These are phyloP conservation scores for Elsinoe necatrix DNA, from an alignment of 2,329 filamentous ascomycete species.

Conservation along the genomic window DNA sequence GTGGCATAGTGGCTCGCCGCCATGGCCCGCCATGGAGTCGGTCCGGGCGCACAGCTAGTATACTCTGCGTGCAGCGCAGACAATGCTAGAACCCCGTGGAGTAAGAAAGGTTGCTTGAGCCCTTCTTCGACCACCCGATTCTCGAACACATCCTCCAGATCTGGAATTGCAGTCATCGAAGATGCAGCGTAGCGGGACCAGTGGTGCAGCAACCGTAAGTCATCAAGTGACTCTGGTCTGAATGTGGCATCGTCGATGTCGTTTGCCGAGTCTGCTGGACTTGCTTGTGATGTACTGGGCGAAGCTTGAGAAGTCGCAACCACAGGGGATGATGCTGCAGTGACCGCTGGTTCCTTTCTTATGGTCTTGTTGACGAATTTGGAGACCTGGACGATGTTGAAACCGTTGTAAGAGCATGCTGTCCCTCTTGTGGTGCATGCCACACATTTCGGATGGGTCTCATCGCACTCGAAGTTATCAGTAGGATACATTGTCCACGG, in stretches of 20 bases:
- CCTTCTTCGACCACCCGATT: neutral
- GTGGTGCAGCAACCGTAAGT: slow-evolving; percentile 1
- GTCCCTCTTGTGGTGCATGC: slow-evolving; percentile 2
- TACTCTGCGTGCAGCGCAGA: neutral
- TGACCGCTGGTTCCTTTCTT: neutral
- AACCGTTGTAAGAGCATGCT: neutral
- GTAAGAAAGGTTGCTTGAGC: slow-evolving; percentile 1
- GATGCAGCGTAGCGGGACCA: neutral
- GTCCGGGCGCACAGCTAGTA: neutral
- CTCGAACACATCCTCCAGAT: neutral
- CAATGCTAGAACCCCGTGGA: neutral
- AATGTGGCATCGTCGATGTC: neutral
- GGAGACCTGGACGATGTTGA: slow-evolving; percentile 6
- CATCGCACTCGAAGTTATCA: neutral
- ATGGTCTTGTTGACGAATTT: neutral
- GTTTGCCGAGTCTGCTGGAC: neutral
- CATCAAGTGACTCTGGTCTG: neutral
- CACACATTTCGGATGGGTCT: slow-evolving; percentile 3
- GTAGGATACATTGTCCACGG: neutral
- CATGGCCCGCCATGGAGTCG: neutral
- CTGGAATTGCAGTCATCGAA: neutral
- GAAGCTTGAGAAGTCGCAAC: neutral
- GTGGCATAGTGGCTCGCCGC: neutral
- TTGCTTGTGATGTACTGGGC: neutral
- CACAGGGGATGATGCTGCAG: neutral